Conservation (phyloP, 2,329 filamentous ascomycete species). For the Xylariales sp. region DNA sequence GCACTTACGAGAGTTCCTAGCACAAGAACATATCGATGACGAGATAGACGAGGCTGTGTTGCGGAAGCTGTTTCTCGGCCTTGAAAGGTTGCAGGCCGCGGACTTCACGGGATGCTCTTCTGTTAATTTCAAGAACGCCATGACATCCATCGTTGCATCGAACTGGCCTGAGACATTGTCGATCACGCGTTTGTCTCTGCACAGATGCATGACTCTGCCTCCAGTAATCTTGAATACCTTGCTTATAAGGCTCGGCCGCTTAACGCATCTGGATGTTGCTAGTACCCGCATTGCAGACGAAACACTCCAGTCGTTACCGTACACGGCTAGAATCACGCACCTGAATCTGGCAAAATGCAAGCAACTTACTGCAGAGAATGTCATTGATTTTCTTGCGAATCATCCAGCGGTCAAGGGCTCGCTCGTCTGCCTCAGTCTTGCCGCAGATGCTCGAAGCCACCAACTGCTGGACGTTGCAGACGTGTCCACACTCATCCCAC, state of each 20-base stretch:
- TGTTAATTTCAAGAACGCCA: conserved; percentile 59
- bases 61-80: conserved; percentile 63
- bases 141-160: conserved; percentile 49
- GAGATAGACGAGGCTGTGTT: conserved; percentile 67
- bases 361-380: conserved; percentile 58
- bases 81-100: conserved; percentile 60
- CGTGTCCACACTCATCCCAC: conserved; percentile 59
- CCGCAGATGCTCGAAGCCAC: conserved; percentile 67
- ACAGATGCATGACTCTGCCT: conserved; percentile 71
- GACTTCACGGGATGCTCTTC: conserved; percentile 78
- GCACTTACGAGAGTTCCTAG: conserved; percentile 70
- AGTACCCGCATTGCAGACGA: conserved; percentile 71
- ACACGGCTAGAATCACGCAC: conserved; percentile 69
- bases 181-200: conserved; percentile 66
- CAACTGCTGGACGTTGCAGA: conserved; percentile 65
- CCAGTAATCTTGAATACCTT: conserved; percentile 63
- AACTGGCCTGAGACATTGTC: conserved; percentile 51
- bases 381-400: conserved; percentile 65
- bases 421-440: conserved; percentile 68
- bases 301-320: conserved; percentile 65
- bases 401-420: conserved; percentile 65
- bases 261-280: conserved; percentile 77
- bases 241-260: conserved; percentile 61
- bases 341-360: conserved; percentile 75
- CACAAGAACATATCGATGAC: conserved; percentile 76